Percentiles rank a stretch among this genome's conserved stretches.
Conservation (phyloP, 805 yeast species). For the Wickerhamomyces chaumierensis region DNA sequence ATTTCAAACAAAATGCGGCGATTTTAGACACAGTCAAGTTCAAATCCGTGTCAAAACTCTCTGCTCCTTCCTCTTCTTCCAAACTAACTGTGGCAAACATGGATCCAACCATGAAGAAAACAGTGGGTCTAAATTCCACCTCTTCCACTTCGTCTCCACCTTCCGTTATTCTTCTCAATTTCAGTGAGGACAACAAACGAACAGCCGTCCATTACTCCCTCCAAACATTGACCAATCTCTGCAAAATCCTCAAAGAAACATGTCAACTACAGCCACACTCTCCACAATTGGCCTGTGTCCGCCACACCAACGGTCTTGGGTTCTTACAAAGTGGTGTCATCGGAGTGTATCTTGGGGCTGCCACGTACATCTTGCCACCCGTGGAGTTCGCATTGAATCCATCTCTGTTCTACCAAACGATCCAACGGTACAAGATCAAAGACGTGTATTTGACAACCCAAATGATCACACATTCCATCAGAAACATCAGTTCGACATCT, state of each 20-base stretch:
- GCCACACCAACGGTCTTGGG: conserved; percentile 79
- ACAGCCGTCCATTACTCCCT: conserved; percentile 45
- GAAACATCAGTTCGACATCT: conserved; percentile 16
- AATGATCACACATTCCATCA: conserved; percentile 67
- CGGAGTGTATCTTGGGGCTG: conserved; percentile 79
- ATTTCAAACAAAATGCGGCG: conserved; percentile 36
- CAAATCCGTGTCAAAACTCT: conserved; percentile 56
- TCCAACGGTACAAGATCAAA: conserved; percentile 70
- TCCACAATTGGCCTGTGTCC: conserved; percentile 76
- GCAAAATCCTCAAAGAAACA: conserved; percentile 86
- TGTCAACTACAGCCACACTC: conserved; percentile 66
- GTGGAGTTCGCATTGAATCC: conserved; percentile 71
- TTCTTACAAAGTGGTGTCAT: conserved; percentile 74
- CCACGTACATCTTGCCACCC: conserved; percentile 74
- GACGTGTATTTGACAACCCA: conserved; percentile 80
- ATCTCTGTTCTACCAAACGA: conserved; percentile 50
- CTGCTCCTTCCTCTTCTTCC: conserved; percentile 11
- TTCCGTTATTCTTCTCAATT: conserved; percentile 56
- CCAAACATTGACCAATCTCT: conserved; percentile 56
- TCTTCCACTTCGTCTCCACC: conserved; percentile 10
- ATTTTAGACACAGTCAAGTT: conserved; percentile 35
- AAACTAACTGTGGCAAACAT: conserved; percentile 14
- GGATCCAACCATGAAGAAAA: conserved; percentile 10
- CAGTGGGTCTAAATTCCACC: conserved; percentile 6
- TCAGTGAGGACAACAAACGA: conserved; percentile 62